Base-by-base conservation (phyloP, 495 filamentous ascomycete genomes). In the Schizothecium vesticola region DNA sequence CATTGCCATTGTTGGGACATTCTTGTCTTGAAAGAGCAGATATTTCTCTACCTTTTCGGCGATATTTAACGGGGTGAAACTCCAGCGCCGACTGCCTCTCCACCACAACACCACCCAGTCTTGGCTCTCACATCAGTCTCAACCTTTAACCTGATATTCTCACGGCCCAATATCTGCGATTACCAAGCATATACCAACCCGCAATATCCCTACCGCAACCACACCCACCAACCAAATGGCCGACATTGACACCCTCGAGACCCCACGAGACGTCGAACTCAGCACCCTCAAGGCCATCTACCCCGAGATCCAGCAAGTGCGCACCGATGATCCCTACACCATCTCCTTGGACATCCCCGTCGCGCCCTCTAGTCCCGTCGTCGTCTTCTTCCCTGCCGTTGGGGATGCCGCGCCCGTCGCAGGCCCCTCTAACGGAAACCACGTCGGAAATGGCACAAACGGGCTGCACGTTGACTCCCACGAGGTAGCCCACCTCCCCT, bases 281-380 rank as follows among this genome's bases (percentile, higher is more conserved):
- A 87, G 86, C 59, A 88, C 93, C n/a, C 88, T 98, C 58, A 82
- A 84, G 16, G 91, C 93, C 72, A 98, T 99, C 70, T 99, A 87
- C 70, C 94, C 94, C 22, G 95, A 99, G 77, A 86, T 97, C 19
- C 81, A 83, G 31, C 69, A 73, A 6, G 78, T 91, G 33, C 83
- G 87, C 64, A 79, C 85, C 4, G 73, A 84, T 4, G 77, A 89
- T 69, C 86, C 86, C 2, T 90, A 89, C 75, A 84, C 83, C 61
- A 88, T 91, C 3, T 84, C 83, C 7, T 82, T 98, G 64, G 88
- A 91, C 25, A 78, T 98, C 0, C 86, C 88, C 8, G 90, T 97
- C 61, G 84, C 86, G 29, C 91, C 95, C 0, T 78, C 85, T 13
- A 79, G 82, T 65, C 89, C 91, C 1, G 81, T 97, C 11, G 84